Percentiles rank a stretch among this genome's conserved stretches.
phyloP scores from a whole-genome alignment of 2,329 filamentous ascomycete genomes.

The Cryphonectria nitschkei region DNA sequence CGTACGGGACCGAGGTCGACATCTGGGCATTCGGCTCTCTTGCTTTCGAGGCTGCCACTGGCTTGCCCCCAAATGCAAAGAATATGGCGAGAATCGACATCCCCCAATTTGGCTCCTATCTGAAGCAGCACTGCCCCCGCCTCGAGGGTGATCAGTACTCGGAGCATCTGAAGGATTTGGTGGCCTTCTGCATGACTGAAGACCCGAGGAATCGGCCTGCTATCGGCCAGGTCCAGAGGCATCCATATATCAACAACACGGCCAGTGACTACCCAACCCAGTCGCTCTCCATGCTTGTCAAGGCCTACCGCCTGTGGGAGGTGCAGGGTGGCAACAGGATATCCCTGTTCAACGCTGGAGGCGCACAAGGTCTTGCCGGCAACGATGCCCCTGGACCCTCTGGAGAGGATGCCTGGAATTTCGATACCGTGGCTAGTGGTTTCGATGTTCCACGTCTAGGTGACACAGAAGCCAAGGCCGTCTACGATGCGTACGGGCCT shows the following conservation, averaged over 20 bases:
- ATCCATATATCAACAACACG: constrained; percentile 70
- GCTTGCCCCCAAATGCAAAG: constrained; percentile 70
- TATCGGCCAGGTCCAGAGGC: constrained; percentile 69
- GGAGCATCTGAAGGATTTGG: constrained; percentile 66
- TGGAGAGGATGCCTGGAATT: constrained; percentile 67
- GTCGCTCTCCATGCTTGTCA: constrained; percentile 67
- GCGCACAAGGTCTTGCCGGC: constrained; percentile 55
- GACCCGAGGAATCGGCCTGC: constrained; percentile 70
- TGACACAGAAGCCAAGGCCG: constrained; percentile 58
- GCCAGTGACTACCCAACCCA: constrained; percentile 65
- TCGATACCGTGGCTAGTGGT: constrained; percentile 63
- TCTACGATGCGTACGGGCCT: constrained; percentile 61
- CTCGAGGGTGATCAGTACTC: constrained; percentile 76
- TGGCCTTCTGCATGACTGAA: constrained; percentile 73
- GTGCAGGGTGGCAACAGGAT: constrained; percentile 71
- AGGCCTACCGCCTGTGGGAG: constrained; percentile 77
- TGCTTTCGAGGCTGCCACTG: constrained; percentile 79
- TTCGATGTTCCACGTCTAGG: constrained; percentile 63
- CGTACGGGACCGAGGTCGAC: constrained; percentile 74
- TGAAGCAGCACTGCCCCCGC: constrained; percentile 66
- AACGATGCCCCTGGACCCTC: constrained; percentile 39
- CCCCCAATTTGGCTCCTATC: constrained; percentile 57
- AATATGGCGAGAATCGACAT: constrained; percentile 51
- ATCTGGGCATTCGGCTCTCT: constrained; percentile 87
- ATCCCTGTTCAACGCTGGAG: constrained; percentile 64